Percentiles rank a stretch among this genome's conserved stretches.
phyloP scores from a whole-genome alignment of 2,329 filamentous ascomycete genomes.

The Arthrobotrys musiformis region DNA sequence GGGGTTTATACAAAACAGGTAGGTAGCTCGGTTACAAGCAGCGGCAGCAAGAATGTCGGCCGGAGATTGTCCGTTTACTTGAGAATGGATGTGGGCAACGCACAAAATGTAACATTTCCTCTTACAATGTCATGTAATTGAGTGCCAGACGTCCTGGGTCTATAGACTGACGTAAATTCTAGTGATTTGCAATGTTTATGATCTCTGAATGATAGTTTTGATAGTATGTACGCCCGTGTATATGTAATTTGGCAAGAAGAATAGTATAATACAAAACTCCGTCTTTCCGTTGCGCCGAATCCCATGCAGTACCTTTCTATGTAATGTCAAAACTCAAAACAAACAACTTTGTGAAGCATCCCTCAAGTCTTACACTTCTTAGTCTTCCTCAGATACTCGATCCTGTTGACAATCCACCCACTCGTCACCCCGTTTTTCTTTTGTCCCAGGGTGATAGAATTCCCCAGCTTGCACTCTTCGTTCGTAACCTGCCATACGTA shows the following conservation, averaged over 20 bases:
- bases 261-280: conserved; percentile 2
- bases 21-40: conserved; percentile 9
- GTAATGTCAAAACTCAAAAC: too few relatives aligned
- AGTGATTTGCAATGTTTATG: too few relatives aligned
- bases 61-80: conserved; percentile 36
- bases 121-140: too few relatives aligned
- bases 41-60: not conserved
- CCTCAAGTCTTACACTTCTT: conserved; percentile 19
- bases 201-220: not conserved
- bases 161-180: too few relatives aligned
- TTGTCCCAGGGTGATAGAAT: conserved; percentile 10
- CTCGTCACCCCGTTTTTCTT: conserved; percentile 17
- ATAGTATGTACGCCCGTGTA: not conserved
- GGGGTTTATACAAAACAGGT: not conserved
- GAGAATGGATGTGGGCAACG: not conserved
- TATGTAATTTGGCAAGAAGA: too few relatives aligned
- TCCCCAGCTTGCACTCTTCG: conserved; percentile 28
- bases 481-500: conserved; percentile 29
- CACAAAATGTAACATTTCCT: conserved; percentile 13
- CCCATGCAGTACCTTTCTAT: not conserved
- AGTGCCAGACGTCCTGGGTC: too few relatives aligned
- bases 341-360: not conserved
- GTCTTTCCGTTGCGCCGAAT: not conserved
- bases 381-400: conserved; percentile 11
- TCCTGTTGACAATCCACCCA: conserved; percentile 21